Conservation (phyloP, 257 asterid genomes). For the Coffea canephora region DNA sequence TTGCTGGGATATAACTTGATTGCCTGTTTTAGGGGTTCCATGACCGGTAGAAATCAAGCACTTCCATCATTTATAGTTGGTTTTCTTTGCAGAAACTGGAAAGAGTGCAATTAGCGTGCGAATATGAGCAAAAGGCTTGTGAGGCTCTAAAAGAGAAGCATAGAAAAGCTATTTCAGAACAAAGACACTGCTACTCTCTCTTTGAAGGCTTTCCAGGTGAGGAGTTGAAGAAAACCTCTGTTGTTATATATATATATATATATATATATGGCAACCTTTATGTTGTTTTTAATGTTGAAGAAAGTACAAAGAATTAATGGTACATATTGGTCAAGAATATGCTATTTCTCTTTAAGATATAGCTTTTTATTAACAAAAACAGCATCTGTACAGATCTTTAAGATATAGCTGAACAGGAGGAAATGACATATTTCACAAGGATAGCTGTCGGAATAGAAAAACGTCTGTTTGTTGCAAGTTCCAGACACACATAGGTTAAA, state of each 20-base stretch:
- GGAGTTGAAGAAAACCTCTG: neutral
- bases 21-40: neutral
- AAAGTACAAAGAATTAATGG: neutral
- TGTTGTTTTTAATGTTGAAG: neutral
- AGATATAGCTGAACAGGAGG: too few relatives aligned
- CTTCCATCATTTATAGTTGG: slow-evolving; percentile 2
- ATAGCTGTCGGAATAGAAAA: too few relatives aligned
- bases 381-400: too few relatives aligned
- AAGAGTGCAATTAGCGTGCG: slow-evolving; percentile 43
- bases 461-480: too few relatives aligned
- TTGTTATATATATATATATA: too few relatives aligned
- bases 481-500: too few relatives aligned
- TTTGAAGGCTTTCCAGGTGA: slow-evolving; percentile 64
- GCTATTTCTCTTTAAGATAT: too few relatives aligned
- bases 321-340: too few relatives aligned
- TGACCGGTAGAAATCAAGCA: neutral
- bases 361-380: too few relatives aligned
- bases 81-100: slow-evolving; percentile 53
- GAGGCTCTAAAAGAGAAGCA: slow-evolving; percentile 48
- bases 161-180: slow-evolving; percentile 56
- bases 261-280: too few relatives aligned
- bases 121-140: slow-evolving; percentile 45
- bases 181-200: slow-evolving; percentile 55
- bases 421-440: too few relatives aligned
- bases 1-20: neutral